Conservation (phyloP, 371 early-diverging fungal genomes). For the Mortierella sp. region DNA sequence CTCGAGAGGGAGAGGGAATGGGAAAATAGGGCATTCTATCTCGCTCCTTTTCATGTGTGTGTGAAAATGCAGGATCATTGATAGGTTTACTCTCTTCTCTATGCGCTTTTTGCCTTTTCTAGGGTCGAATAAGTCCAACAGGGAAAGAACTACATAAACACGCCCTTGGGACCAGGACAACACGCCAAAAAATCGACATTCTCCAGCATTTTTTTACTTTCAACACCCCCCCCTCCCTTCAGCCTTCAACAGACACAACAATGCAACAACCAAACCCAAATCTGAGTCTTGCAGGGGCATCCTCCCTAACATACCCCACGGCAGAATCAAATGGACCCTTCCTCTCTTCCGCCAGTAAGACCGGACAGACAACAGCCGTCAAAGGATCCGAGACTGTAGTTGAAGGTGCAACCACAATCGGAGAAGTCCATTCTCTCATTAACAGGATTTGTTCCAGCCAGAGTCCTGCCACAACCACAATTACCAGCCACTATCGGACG, state of each 20-base stretch:
- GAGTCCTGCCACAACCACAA: not conserved
- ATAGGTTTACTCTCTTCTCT: not conserved
- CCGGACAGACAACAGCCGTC: not conserved
- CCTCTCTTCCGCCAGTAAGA: not conserved
- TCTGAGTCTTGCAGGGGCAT: not conserved
- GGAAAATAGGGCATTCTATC: not conserved
- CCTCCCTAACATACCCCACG: not conserved
- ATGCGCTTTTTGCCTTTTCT: not conserved
- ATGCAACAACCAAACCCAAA: not conserved
- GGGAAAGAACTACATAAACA: not conserved
- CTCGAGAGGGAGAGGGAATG: not conserved
- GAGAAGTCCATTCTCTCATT: not conserved
- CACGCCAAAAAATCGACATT: not conserved
- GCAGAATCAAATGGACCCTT: not conserved
- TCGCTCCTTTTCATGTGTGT: not conserved
- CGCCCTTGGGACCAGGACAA: not conserved
- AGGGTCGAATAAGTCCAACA: not conserved
- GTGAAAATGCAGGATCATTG: not conserved
- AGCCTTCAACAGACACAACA: not conserved
- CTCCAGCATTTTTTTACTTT: not conserved
- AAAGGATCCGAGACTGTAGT: not conserved
- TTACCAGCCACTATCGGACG: not conserved
- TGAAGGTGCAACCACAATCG: not conserved
- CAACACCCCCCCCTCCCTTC: no score
- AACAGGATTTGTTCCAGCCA: slow-evolving; percentile 6